Evolutionary conservation across 2,329 filamentous ascomycete genomes (phyloP).

Genomic region (Diplodia mutila): DNA sequence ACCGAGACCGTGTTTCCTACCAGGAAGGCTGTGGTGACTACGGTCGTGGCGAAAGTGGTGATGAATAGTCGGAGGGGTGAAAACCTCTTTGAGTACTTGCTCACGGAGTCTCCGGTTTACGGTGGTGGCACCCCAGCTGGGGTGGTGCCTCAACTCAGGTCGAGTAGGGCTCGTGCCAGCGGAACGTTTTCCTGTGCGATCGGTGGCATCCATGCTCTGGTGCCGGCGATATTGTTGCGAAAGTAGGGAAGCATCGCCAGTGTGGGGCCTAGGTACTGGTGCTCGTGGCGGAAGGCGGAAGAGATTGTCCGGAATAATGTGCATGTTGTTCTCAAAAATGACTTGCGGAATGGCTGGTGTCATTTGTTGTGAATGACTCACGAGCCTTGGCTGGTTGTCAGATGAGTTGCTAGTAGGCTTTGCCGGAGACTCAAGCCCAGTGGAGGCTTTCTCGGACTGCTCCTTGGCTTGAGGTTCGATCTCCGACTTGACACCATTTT

Average conservation of each 20-base stretch:
- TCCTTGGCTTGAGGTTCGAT: constrained; percentile 3
- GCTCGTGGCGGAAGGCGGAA: constrained; percentile 64
- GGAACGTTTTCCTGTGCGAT: constrained; percentile 26
- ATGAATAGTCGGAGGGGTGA: constrained; percentile 80
- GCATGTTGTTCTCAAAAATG: constrained; percentile 89
- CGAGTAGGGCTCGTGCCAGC: constrained; percentile 35
- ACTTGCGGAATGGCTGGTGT: constrained; percentile 77
- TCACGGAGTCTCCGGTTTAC: constrained; percentile 87
- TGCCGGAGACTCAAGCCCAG: not conserved
- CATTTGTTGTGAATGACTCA: constrained; percentile 76
- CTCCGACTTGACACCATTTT: constrained; percentile 12
- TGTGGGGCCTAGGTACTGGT: constrained; percentile 36
- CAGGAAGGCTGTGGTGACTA: constrained; percentile 24
- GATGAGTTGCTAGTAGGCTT: constrained; percentile 31
- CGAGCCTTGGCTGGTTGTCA: constrained; percentile 52
- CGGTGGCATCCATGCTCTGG: constrained; percentile 37
- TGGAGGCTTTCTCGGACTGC: not conserved
- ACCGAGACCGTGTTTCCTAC: constrained; percentile 11
- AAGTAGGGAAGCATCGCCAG: constrained; percentile 36
- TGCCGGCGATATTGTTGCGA: constrained; percentile 42
- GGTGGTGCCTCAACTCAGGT: constrained; percentile 53
- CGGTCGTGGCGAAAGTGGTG: constrained; percentile 69
- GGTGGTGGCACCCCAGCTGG: constrained; percentile 85
- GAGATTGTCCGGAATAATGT: constrained; percentile 85
- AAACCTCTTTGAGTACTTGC: constrained; percentile 90